Evolutionary conservation across 2,329 filamentous ascomycete species (phyloP), one percentile per base, ranked within the genome.

Genomic region (Parafenestella ontariensis): DNA sequence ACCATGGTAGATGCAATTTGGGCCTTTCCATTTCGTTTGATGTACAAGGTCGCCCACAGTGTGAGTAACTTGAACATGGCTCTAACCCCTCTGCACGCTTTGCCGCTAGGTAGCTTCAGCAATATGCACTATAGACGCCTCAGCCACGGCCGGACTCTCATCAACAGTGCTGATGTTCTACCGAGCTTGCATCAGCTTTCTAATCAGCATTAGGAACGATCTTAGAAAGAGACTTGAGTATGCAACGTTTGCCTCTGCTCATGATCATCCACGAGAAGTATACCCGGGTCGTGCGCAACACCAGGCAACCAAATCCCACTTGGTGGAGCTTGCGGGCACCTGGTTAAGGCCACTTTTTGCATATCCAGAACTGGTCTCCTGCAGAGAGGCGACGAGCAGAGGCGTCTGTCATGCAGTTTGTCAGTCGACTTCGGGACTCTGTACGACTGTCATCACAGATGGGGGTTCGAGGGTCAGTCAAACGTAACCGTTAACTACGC

Each of bases 381-480:
- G 17, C 20, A 44, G 13, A 20, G 28, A 33, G 41, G 42, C 23
- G 39, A 37, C 47, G 28, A 21, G 4, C 9, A 52, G 23, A 58
- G 52, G 44, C 52, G 42, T 54, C 46, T 52, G 49, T 55, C 36
- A 52, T 21, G 36, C 33, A 36, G 28, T 49, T 46, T 54, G 49
- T 46, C 23, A 49, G 47, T 44, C 18, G 3, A 36, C 42, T 24
- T 20, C 7, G 40, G 31, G 28, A 23, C 26, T 28, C 20, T 26
- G 46, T 46, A 49, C 24, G 41, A 59, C 45, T 17, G 18, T 37
- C 10, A 37, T 20, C 29, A 21, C 33, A 20, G 23, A 34, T 18
- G 48, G 37, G 45, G 40, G 20, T 36, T 44, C 41, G 34, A 29
- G 36, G 42, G 21, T 26, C 48, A n/a, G 37, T 42, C 34, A n/a